Evolutionary conservation across 148 eudicot genomes (phyloP), one percentile per base, ranked within the genome.

Genomic region (Linanthus parryae): DNA sequence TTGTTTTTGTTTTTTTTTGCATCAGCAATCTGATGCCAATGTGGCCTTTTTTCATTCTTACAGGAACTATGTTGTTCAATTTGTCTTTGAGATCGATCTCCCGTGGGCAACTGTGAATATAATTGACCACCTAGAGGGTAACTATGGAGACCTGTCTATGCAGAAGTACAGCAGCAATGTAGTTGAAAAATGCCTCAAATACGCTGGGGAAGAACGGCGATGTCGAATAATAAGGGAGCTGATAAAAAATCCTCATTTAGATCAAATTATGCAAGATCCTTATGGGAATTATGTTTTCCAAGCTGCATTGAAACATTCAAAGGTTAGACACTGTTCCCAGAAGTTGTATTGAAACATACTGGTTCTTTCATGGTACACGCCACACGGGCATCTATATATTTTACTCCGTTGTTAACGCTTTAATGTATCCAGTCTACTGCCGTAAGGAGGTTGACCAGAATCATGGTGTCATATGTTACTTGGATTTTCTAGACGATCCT

Each of bases 241-340:
- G 64, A 59, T 69, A 41, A 52, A 42, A 25, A 64, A 58, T 52
- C 46, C 54, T 25, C 56, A 52, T 40, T 56, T 69, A 15, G 73
- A 63, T 58, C 73, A 63, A 57, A 69, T 69, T 30, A 57, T 69
- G 73, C 73, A 69, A 59, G 73, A 69, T 47, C 73, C 68, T 5
- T 69, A 63, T 45, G 73, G 73, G 27, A 69, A 69, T 47, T 69
- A 69, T 54, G 73, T 69, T 51, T 31, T 69, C 39, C 73, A 69
- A 47, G 73, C 73, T 34, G 73, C 73, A 30, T 47, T 69, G 24
- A 47, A 43, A 52, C 48, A 35, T 54, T 69, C 68, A 18, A 69
- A 69, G 73, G 73, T 69, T 57, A 50, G 68, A 52, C n/a, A n/a
- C n/a, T n/a, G n/a, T n/a, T n/a, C n/a, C n/a, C n/a, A n/a, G n/a